Evolutionary conservation across 2,329 filamentous ascomycete genomes (phyloP).

Genomic region (Aspergillus chevalieri): DNA sequence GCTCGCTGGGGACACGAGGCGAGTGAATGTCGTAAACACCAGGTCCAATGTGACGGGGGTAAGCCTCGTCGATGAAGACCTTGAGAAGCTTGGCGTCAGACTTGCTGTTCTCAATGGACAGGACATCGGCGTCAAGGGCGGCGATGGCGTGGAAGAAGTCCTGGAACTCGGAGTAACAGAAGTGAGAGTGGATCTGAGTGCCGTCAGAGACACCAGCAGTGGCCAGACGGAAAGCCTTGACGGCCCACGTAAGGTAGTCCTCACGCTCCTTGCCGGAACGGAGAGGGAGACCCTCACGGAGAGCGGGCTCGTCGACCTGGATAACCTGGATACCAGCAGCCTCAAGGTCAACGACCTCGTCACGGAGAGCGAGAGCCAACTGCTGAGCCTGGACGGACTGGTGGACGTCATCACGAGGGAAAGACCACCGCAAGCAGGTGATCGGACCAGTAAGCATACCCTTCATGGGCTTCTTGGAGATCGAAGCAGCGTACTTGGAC

Average conservation of each 20-base stretch:
- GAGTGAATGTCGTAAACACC: conserved; percentile 99
- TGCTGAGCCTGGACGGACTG: conserved; percentile 98
- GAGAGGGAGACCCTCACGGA: conserved; percentile 98
- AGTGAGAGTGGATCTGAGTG: conserved; percentile 99
- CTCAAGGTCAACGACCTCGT: conserved; percentile 98
- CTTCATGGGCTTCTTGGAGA: conserved; percentile 99
- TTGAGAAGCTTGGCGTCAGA: conserved; percentile 97
- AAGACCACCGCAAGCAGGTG: conserved; percentile 98
- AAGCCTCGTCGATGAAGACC: conserved; percentile 95
- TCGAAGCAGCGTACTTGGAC: conserved; percentile 94
- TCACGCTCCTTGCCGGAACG: conserved; percentile 90
- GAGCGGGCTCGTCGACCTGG: conserved; percentile 97
- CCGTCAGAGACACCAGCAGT: conserved; percentile 89
- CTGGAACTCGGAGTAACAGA: conserved; percentile 99
- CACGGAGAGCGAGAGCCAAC: conserved; percentile 94
- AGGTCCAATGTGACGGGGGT: conserved; percentile 96
- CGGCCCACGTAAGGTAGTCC: conserved; percentile 94
- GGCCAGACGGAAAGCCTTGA: conserved; percentile 94
- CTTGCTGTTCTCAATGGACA: conserved; percentile 99
- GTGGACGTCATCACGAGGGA: conserved; percentile 99
- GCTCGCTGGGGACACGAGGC: conserved; percentile 89
- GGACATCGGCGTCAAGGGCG: conserved; percentile 92
- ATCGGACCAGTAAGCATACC: conserved; percentile 99
- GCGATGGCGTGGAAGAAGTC: conserved; percentile 99
- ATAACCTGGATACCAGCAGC: conserved; percentile 94